Evolutionary conservation across 176 grass and related monocot species (phyloP), one percentile per base, ranked within the genome.

Genomic region (Echinochloa phyllopogon): DNA sequence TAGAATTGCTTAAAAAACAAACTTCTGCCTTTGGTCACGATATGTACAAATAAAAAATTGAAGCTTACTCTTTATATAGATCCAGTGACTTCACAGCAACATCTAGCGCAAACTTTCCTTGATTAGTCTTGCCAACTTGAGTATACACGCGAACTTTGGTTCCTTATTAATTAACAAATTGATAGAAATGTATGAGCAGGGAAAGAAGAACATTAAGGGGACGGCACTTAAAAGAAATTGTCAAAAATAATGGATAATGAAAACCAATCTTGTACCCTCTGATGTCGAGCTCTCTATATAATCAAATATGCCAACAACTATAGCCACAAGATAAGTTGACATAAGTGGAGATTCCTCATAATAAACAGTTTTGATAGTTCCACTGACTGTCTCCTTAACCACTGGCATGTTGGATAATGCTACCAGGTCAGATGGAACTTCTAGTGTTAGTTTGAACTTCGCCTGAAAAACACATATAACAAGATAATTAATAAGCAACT

Each of bases 321-420:
- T 83, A 25, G 92, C 95, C n/a, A 98, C 92, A 17, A 98, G 84
- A 86, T 98, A 98, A 80, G 95, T 98, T 66, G 92, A 98, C 95
- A 94, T 98, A 80, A 98, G 88, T 75, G 95, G 92, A 49, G 95
- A 93, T 52, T 98, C 92, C 43, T 93, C 84, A 52, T 83, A 98
- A 77, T 76, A 89, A 29, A 94, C 36, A 3, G 84, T 98, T 78
- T 96, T 96, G 11, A 75, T 17, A 80, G 77, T 61, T 25, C 92
- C 85, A 52, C 81, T 49, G 82, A 72, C 24, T 74, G 84, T 86
- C 81, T 93, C 92, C 42, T 86, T 63, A 63, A 58, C 67, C 24
- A 79, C 72, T 52, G 95, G 92, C 95, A 98, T 98, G 88, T 94
- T 94, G n/a, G 95, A 98, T 45, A 98, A 58, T 33, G 95, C 90